Evolutionary conservation across 768 basidiomycete species (phyloP).

Genomic region (Epithele typhae): DNA sequence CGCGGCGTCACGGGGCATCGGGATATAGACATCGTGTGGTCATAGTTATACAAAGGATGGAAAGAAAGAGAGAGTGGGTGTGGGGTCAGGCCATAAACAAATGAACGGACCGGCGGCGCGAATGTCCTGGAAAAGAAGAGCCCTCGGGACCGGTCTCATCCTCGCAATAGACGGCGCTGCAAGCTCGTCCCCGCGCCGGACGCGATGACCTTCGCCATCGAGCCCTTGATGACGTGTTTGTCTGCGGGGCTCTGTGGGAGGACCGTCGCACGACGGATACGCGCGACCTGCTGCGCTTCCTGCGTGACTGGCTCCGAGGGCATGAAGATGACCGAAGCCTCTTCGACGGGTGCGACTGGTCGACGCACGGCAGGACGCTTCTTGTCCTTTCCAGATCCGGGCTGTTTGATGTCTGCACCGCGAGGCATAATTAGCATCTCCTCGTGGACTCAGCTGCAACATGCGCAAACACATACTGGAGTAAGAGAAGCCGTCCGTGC

Average conservation of each 20-base stretch:
- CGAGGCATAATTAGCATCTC: background rate
- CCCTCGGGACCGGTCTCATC: no score
- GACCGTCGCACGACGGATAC: conserved; percentile 37
- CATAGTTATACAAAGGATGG: no score
- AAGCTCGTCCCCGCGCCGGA: conserved; percentile 12
- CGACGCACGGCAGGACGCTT: background rate
- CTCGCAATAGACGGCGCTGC: conserved; percentile 8
- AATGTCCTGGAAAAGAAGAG: no score
- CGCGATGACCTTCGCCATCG: conserved; percentile 49
- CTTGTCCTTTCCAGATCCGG: conserved; percentile 10
- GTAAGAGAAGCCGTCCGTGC: conserved; percentile 50
- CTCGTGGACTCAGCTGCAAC: background rate
- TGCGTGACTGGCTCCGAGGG: conserved; percentile 36
- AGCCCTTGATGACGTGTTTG: conserved; percentile 47
- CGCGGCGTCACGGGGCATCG: no score
- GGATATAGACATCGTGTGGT: no score
- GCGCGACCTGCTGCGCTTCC: conserved; percentile 34
- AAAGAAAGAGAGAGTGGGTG: no score
- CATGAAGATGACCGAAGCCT: conserved; percentile 16
- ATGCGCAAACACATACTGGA: conserved; percentile 35
- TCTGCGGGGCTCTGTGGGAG: conserved; percentile 36
- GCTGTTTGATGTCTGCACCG: conserved; percentile 9
- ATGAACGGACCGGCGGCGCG: no score
- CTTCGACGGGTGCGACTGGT: conserved; percentile 1
- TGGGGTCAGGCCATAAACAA: no score